phyloP scores from a whole-genome alignment of 495 filamentous ascomycete species.

The Penicillium riverlandense region DNA sequence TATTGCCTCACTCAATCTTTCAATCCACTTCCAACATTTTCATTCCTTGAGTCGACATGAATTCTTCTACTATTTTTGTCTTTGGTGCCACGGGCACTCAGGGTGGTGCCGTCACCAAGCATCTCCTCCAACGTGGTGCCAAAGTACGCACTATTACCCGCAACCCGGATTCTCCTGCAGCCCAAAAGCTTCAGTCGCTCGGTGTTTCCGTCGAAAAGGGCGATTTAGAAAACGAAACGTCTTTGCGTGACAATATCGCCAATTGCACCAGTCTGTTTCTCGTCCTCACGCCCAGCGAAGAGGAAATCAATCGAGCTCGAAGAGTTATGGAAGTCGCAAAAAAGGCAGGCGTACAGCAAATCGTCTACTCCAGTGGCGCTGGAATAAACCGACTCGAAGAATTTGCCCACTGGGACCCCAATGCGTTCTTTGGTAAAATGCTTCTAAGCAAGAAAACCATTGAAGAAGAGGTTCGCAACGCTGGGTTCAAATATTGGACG shows the following conservation, averaged over 20 bases:
- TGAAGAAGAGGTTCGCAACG: conserved; percentile 21
- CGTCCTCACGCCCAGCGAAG: conserved; percentile 28
- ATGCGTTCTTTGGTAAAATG: conserved; percentile 13
- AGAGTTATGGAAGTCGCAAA: conserved; percentile 35
- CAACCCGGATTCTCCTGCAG: conserved; percentile 22
- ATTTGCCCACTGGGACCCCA: conserved; percentile 16
- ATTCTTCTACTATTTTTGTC: conserved; percentile 31
- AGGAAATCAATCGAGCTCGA: conserved; percentile 30
- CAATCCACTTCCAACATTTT: background rate
- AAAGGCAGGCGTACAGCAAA: conserved; percentile 26
- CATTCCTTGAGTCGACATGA: conserved; percentile 19
- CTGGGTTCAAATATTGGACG: conserved; percentile 33
- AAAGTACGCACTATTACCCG: conserved; percentile 35
- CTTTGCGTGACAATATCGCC: conserved; percentile 24
- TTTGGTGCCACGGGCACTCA: conserved; percentile 44
- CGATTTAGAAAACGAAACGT: conserved; percentile 30
- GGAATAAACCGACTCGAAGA: conserved; percentile 14
- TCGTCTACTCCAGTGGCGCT: conserved; percentile 35
- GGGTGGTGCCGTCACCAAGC: conserved; percentile 34
- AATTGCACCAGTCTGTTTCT: conserved; percentile 43
- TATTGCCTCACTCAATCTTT: background rate
- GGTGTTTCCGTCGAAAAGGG: conserved; percentile 36
- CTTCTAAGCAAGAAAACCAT: conserved; percentile 29
- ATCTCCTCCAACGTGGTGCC: conserved; percentile 28
- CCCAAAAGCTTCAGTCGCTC: conserved; percentile 22